These are phyloP conservation scores for Sesbania bispinosa DNA, from an alignment of 306 rosid species.

Conservation along the genomic window DNA sequence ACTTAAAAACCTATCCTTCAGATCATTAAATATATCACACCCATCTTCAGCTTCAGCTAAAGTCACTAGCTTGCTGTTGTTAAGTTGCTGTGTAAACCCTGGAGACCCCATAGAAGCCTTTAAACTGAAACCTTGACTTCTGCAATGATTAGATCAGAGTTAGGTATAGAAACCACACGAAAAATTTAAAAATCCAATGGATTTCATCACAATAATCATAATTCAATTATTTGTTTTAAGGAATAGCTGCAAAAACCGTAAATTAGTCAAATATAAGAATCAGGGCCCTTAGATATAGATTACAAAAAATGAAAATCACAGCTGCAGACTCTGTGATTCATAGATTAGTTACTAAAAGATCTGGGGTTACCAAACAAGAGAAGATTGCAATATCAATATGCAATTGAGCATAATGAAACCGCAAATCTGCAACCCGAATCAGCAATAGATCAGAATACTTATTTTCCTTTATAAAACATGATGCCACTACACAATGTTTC, in stretches of 20 bases:
- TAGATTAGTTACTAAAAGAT: neutral
- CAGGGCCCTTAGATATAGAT: neutral
- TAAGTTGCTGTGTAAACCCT: slow-evolving; percentile 48
- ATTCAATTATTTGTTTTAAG: too few relatives aligned
- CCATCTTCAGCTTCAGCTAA: slow-evolving; percentile 42
- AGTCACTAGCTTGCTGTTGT: slow-evolving; percentile 35
- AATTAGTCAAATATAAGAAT: slow-evolving; percentile 29
- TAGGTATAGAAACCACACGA: neutral
- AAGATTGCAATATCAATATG: neutral
- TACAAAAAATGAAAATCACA: slow-evolving; percentile 3
- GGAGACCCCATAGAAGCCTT: slow-evolving; percentile 64
- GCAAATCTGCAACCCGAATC: neutral
- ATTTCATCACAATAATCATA: slow-evolving; percentile 10
- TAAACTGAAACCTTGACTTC: slow-evolving; percentile 38
- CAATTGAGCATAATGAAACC: slow-evolving; percentile 11
- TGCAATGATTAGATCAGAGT: slow-evolving; percentile 38
- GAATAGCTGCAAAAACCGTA: slow-evolving; percentile 32
- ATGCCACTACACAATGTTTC: neutral
- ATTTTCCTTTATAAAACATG: neutral
- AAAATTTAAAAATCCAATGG: neutral
- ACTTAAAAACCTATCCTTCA: slow-evolving; percentile 70
- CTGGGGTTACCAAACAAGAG: neutral
- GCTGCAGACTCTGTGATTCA: neutral
- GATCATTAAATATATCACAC: slow-evolving; percentile 47
- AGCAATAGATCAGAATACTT: neutral